Conservation (phyloP, 306 rosid genomes). For the Pyrus betulifolia region DNA sequence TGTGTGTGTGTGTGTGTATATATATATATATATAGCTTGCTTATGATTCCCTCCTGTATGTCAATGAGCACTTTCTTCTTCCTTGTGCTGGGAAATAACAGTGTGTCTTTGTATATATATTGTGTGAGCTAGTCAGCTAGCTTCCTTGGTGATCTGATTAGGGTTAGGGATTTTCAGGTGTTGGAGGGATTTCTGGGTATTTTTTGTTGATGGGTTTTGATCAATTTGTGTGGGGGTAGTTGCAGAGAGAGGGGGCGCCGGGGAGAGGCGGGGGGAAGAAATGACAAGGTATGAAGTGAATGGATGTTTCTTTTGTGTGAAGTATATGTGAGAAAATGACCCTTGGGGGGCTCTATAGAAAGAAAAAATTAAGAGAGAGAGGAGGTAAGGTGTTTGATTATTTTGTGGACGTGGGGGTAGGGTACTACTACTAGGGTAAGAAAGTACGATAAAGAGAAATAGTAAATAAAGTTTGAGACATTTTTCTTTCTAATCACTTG, state of each 20-base stretch:
- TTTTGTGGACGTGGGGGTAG: constrained; percentile 64
- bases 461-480: constrained; percentile 19
- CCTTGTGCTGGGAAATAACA: not conserved
- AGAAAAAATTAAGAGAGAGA: not conserved
- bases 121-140: not conserved
- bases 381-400: constrained; percentile 28
- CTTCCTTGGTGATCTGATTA: not conserved
- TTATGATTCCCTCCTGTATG: not conserved
- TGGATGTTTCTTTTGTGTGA: constrained; percentile 94
- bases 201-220: constrained; percentile 45
- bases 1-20: no score
- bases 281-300: constrained; percentile 90
- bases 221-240: constrained; percentile 47
- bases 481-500: not conserved
- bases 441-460: constrained; percentile 21
- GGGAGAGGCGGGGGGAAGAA: constrained; percentile 24
- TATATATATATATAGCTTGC: not conserved
- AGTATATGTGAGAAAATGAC: constrained; percentile 99
- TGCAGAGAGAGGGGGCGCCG: constrained; percentile 49
- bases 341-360: constrained; percentile 51
- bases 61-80: not conserved
- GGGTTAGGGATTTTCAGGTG: constrained; percentile 31
- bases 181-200: constrained; percentile 35
- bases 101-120: not conserved
- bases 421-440: constrained; percentile 28